Base-by-base conservation (phyloP, 768 basidiomycete genomes). In the Pleurotus tuber-regium region DNA sequence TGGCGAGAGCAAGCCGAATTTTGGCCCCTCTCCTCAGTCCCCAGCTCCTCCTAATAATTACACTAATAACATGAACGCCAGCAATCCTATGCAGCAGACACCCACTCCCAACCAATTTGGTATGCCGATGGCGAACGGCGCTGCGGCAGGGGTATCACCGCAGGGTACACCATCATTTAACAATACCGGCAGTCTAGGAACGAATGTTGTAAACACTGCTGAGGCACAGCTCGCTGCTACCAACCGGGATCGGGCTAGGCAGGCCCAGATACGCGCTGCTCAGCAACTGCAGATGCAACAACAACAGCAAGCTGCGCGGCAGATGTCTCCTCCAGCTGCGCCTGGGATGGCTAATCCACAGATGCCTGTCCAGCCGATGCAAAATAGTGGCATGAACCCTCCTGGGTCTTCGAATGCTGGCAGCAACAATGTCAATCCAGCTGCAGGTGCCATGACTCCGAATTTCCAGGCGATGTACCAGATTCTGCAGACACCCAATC, bases 401-500 rank as follows among this genome's bases (percentile, higher is more conserved):
- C 52, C 9, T 29, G 43, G 23, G 6, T 44, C 43, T 9, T 29
- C 11, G n/a, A 35, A 24, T 18, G 12, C 23, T 9, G 19, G 14
- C 7, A 30, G 10, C 23, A 48, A 33, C 30, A 26, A 26, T 7
- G 24, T 48, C 30, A 21, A 19, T 31, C 14, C 44, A 28, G 50
- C 43, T 36, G 40, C 39, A 4, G 51, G 42, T 31, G 29, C 25
- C 16, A 39, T 67, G 43, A 66, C 62, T 46, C 66, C 64, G n/a
- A 60, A 65, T 6, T 61, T 69, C 29, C 75, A 80, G 50, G 76
- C 78, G 51, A 61, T 74, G 46, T 70, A 71, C 48, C 65, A 73
- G 38, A 63, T 83, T n/a, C 59, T 87, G 60, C 80, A 80, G 52
- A 73, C 65, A 12, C 83, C 80, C 4, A 63, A 54, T 9, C 82